A percentile compares a stretch with the other conserved stretches of the same genome.
Conservation (phyloP, 768 basidiomycete species). For the Rhizopogon sp. region DNA sequence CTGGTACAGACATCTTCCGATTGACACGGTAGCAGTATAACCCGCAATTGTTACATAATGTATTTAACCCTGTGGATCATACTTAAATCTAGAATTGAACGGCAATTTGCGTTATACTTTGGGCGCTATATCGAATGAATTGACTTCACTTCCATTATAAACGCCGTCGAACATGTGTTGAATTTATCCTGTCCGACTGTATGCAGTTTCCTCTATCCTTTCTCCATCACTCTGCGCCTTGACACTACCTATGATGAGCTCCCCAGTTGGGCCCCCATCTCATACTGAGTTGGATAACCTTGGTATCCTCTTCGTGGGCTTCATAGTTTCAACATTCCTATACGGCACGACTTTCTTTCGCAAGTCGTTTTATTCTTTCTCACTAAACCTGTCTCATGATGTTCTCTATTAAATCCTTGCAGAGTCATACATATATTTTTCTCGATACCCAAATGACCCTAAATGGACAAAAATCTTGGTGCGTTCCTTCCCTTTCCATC, state of each 20-base stretch:
- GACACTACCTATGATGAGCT: slow-evolving; percentile 12
- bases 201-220: slow-evolving; percentile 1
- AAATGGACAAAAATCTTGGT: slow-evolving; percentile 18
- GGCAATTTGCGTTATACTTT: neutral
- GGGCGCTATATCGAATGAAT: slow-evolving; percentile 3
- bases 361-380: slow-evolving; percentile 3
- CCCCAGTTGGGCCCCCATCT: slow-evolving; percentile 4
- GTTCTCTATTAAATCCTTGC: neutral
- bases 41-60: too few species aligned
- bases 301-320: slow-evolving; percentile 21
- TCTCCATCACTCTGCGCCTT: neutral
- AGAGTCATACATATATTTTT: slow-evolving; percentile 27
- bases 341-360: slow-evolving; percentile 32
- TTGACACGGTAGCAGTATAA: too few species aligned
- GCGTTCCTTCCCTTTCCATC: neutral
- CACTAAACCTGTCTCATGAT: neutral
- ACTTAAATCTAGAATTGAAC: too few species aligned
- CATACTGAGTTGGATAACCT: slow-evolving; percentile 20
- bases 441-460: slow-evolving; percentile 19
- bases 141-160: slow-evolving; percentile 7
- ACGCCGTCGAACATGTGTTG: neutral
- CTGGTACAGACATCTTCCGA: too few species aligned
- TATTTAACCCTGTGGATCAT: too few species aligned
- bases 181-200: neutral
- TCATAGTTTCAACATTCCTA: slow-evolving; percentile 18